Percentiles rank a stretch among this genome's conserved stretches.
Conservation (phyloP, 306 rosid species). For the Alnus glutinosa region DNA sequence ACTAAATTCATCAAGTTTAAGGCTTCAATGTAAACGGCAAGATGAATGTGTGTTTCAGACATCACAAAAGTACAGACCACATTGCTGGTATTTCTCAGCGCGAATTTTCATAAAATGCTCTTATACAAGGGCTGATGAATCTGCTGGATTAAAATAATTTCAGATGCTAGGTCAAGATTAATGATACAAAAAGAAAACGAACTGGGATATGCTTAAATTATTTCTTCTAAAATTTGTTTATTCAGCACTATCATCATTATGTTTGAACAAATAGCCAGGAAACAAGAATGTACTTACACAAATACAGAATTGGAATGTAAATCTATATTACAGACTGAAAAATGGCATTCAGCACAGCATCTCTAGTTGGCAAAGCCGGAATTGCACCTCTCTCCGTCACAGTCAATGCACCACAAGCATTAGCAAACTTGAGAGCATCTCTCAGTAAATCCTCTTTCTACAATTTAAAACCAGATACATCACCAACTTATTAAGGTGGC, state of each 20-base stretch:
- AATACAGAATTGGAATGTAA: slow-evolving; percentile 8
- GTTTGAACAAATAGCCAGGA: slow-evolving; percentile 24
- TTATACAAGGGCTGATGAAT: background rate
- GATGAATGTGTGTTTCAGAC: background rate
- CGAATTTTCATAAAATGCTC: background rate
- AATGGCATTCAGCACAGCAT: slow-evolving; percentile 64
- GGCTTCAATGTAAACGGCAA: background rate
- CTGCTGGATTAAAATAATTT: slow-evolving; percentile 8
- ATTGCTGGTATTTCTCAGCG: background rate
- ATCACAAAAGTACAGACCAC: background rate
- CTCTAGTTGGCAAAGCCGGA: slow-evolving; percentile 88
- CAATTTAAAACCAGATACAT: slow-evolving; percentile 31
- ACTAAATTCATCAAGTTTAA: background rate
- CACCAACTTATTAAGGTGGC: background rate
- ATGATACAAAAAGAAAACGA: slow-evolving; percentile 19
- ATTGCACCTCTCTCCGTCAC: slow-evolving; percentile 96
- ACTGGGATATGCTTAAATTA: slow-evolving; percentile 7
- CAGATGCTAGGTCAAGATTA: background rate
- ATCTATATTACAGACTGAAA: slow-evolving; percentile 51
- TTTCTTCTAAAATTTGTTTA: slow-evolving; percentile 28
- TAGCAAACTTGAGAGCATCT: slow-evolving; percentile 84
- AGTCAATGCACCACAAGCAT: slow-evolving; percentile 92
- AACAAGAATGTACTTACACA: slow-evolving; percentile 10
- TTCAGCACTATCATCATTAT: slow-evolving; percentile 16
- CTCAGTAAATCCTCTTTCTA: slow-evolving; percentile 80